Conservation (phyloP, 768 basidiomycete genomes). For the Nevesoporus exiguus region DNA sequence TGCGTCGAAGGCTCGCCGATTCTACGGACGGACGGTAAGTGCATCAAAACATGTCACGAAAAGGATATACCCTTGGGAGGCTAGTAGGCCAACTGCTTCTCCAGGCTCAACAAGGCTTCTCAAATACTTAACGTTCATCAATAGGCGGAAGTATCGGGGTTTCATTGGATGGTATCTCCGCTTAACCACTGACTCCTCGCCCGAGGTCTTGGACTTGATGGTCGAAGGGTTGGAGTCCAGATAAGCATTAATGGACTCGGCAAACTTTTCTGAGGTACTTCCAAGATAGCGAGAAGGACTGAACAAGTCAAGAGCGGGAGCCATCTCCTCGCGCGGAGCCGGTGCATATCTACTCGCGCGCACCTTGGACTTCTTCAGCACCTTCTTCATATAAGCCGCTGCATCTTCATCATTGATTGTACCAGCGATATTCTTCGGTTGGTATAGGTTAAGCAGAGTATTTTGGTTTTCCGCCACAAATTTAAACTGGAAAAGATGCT, state of each 20-base stretch:
- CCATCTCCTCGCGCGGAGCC: slow-evolving; percentile 57
- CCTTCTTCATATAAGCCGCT: slow-evolving; percentile 80
- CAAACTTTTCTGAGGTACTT: slow-evolving; percentile 90
- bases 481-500: slow-evolving; percentile 90
- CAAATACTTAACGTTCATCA: slow-evolving; percentile 94
- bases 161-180: slow-evolving; percentile 47
- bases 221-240: slow-evolving; percentile 69
- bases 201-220: slow-evolving; percentile 39
- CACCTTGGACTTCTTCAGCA: slow-evolving; percentile 65
- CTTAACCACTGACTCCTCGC: slow-evolving; percentile 37
- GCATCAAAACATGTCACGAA: background rate
- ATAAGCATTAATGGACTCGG: slow-evolving; percentile 74
- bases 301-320: slow-evolving; percentile 72
- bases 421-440: slow-evolving; percentile 54
- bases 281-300: slow-evolving; percentile 81
- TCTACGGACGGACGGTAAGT: slow-evolving; percentile 40
- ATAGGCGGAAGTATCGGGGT: slow-evolving; percentile 61
- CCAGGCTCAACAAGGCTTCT: slow-evolving; percentile 93
- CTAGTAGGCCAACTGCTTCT: slow-evolving; percentile 95
- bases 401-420: slow-evolving; percentile 68
- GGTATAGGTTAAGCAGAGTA: slow-evolving; percentile 71
- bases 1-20: slow-evolving; percentile 99
- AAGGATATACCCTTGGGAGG: slow-evolving; percentile 84
- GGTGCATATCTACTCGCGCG: slow-evolving; percentile 39
- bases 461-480: slow-evolving; percentile 86